Evolutionary conservation across 208 protist genomes (phyloP).

Genomic region (Giardia duodenalis): DNA sequence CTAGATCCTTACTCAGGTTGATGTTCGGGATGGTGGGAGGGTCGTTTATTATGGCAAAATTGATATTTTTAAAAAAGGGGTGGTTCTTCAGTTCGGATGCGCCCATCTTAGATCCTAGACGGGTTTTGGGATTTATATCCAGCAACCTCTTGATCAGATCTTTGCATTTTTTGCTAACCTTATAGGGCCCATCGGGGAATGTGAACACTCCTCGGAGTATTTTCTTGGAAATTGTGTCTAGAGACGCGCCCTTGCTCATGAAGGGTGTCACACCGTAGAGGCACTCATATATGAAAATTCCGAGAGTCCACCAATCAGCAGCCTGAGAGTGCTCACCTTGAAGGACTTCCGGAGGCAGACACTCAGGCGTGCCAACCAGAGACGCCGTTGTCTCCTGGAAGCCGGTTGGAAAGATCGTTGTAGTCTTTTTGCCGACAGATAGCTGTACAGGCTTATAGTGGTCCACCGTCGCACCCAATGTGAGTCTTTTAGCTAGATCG

Average conservation of each 20-base stretch:
- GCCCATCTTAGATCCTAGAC: constrained; percentile 17
- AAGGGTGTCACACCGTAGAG: constrained; percentile 51
- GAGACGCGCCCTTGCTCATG: not conserved
- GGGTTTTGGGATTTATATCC: not conserved
- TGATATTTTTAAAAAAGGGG: constrained; percentile 19
- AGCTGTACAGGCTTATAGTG: not conserved
- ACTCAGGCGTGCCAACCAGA: constrained; percentile 60
- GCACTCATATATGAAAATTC: constrained; percentile 55
- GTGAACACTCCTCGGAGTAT: constrained; percentile 27
- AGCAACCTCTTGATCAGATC: constrained; percentile 32
- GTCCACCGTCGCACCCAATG: not conserved
- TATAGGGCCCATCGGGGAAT: not conserved
- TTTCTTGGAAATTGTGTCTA: constrained; percentile 37
- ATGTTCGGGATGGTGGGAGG: not conserved
- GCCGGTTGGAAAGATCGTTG: not conserved
- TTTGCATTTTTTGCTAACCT: constrained; percentile 6
- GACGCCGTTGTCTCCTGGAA: constrained; percentile 40
- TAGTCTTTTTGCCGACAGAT: not conserved
- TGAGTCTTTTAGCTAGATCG: constrained; percentile 35
- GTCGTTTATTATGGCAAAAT: not conserved
- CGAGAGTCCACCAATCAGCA: constrained; percentile 54
- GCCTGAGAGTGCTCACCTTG: constrained; percentile 46
- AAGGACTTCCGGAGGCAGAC: constrained; percentile 53
- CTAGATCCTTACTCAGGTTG: not conserved
- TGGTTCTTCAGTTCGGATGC: constrained; percentile 11